Base-by-base conservation (phyloP, 306 rosid species). In the Vigna angularis region DNA sequence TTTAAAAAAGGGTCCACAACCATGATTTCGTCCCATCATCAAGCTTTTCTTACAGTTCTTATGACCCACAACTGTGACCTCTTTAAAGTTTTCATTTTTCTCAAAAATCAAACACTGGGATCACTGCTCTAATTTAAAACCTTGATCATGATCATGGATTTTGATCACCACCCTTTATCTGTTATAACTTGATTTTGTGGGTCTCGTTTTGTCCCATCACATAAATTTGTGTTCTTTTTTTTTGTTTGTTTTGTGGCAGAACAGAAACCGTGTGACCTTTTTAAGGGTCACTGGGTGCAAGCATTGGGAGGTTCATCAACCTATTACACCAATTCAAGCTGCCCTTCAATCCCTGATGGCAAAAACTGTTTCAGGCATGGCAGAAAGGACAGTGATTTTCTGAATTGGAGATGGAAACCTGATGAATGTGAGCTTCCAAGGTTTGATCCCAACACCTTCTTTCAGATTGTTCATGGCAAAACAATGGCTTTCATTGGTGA, bases 391-490 rank as follows among this genome's bases (percentile, higher is more conserved):
- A 63, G 0, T 34, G 93, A 83, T 81, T 95, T 89, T 63, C 88
- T 95, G n/a, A 86, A 89, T 47, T 95, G 99, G 99, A 89, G 80
- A 90, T 93, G 99, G 98, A 93, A 87, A 77, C 98, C 98, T 2
- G 58, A 91, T 0, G 42, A 87, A 6, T 93, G 99, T 9, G 90
- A 93, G 3, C 90, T 95, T 7, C 94, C 89, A 0, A 58, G 81
- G 26, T 93, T 95, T 26, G 87, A 91, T 17, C 79, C 93, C 10
- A 87, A 38, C 47, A 49, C 73, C 1, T 95, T 93, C 51, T 86
- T 91, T 69, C 72, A 81, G 44, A 77, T 87, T 13, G 87, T 90
- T 66, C 82, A 86, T 18, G 97, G 96, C 1, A 95, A 89, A 82
- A 95, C 80, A 72, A 74, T 93, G 90, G 97, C 90, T 1, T 95